Evolutionary conservation across 2,329 filamentous ascomycete species (phyloP), one percentile per base, ranked within the genome.

Genomic region (Alternaria burnsii): DNA sequence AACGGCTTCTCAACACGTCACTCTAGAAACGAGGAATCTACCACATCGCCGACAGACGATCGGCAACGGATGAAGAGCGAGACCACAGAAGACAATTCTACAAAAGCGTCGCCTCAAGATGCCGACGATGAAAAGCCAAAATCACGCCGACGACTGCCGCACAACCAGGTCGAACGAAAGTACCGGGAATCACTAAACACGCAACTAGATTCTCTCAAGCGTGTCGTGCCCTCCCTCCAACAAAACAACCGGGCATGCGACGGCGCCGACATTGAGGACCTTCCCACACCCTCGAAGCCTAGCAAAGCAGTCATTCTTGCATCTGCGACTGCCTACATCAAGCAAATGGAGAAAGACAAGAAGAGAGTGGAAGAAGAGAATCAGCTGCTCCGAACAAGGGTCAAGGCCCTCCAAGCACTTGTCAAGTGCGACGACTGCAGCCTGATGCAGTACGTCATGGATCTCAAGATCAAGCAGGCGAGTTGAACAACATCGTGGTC

Each of bases 131-230:
- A 68, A 3, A 78, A 78, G 58, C 66, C 72, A 18, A 79, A 78
- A 58, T 66, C 71, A 11, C 75, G 75, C 32, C 71, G 74, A 26
- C 73, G 78, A 41, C 61, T 79, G 18, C 78, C 78, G 11, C 81
- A 82, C 71, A 82, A 82, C 53, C 79, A 82, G 61, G 80, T 82
- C 54, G 81, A 82, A 63, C 78, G 80, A 47, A 79, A 81, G 57
- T 82, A 82, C 66, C 80, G 81, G 53, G 80, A 82, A 52, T 81
- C 80, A 4, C 75, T 82, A 50, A 82, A 82, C 70, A 79, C 79
- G 1, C 80, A 82, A 59, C 77, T 82, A 47, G 81, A 82, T 16
- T 78, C 78, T 0, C 72, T 82, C 8, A 75, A 76, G 36, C 62
- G 73, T 40, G 74, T 80, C 3, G 74, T 82, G 0, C 80, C 80